phyloP scores from a whole-genome alignment of 768 basidiomycete genomes.

The Pisolithus albus region DNA sequence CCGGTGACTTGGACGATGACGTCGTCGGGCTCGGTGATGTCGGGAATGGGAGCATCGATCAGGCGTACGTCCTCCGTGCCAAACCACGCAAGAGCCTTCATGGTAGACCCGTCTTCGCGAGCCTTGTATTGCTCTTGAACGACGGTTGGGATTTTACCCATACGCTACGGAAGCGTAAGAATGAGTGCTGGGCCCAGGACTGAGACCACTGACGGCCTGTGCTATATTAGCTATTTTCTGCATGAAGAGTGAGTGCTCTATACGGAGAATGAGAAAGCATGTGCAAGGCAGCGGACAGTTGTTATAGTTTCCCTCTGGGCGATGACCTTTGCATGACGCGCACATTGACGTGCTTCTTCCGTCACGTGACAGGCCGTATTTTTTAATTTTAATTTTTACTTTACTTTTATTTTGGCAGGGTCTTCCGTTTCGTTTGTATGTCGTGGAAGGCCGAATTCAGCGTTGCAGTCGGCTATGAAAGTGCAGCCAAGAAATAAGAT shows the following conservation, averaged over 20 bases:
- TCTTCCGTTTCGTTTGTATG: too few species aligned
- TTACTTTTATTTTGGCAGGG: too few species aligned
- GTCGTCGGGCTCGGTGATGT: conserved; percentile 67
- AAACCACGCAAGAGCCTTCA: conserved; percentile 69
- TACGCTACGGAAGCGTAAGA: conserved; percentile 16
- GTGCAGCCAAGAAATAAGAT: conserved; percentile 14
- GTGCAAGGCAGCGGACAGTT: background rate
- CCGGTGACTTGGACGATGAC: conserved; percentile 72
- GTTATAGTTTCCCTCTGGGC: background rate
- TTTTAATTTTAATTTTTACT: too few species aligned
- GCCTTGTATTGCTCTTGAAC: conserved; percentile 41
- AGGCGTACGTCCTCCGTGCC: conserved; percentile 43
- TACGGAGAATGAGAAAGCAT: background rate
- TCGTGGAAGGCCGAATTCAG: background rate
- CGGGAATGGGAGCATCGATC: conserved; percentile 44
- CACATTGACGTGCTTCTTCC: background rate
- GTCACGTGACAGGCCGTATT: background rate
- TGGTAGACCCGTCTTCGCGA: conserved; percentile 46
- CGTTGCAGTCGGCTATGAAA: background rate
- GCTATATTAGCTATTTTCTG: conserved; percentile 24
- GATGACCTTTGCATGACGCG: conserved; percentile 1
- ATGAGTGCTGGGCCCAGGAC: background rate
- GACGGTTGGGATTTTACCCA: conserved; percentile 35
- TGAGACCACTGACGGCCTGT: conserved; percentile 18
- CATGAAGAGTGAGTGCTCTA: conserved; percentile 12